Evolutionary conservation across 108 stramenopile genomes (phyloP).

Genomic region (Skeletonema marinoi): DNA sequence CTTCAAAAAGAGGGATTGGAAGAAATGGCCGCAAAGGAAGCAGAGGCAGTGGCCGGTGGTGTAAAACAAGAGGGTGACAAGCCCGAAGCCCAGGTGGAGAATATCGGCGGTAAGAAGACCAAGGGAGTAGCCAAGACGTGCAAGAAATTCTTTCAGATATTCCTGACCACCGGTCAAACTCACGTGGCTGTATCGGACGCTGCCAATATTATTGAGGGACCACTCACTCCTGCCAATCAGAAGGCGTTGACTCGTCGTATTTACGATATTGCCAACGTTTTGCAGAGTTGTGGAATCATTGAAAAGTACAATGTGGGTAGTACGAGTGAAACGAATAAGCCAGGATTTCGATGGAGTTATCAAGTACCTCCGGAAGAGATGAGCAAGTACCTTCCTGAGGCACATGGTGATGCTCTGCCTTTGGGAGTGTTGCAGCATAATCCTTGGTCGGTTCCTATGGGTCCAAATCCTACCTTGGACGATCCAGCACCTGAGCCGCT

Average conservation of each 20-base stretch:
- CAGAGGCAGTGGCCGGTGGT: slow-evolving; percentile 4
- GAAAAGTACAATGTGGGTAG: slow-evolving; percentile 21
- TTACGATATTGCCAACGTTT: slow-evolving; percentile 59
- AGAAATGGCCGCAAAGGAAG: slow-evolving; percentile 1
- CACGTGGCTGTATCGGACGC: slow-evolving; percentile 57
- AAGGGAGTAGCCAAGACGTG: slow-evolving; percentile 67
- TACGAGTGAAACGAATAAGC: neutral
- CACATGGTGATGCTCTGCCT: neutral
- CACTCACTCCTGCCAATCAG: slow-evolving; percentile 2
- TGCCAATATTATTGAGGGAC: slow-evolving; percentile 64
- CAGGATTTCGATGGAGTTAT: neutral
- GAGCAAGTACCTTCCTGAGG: neutral
- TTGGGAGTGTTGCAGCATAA: neutral
- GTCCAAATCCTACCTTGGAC: neutral
- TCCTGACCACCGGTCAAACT: slow-evolving; percentile 60
- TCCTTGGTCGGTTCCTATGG: neutral
- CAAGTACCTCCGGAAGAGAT: neutral
- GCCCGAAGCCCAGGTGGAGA: neutral
- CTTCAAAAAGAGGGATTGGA: neutral
- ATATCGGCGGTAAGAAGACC: slow-evolving; percentile 21
- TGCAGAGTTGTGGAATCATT: slow-evolving; percentile 35
- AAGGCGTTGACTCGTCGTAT: slow-evolving; percentile 53
- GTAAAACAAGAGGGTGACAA: neutral
- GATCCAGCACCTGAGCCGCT: neutral
- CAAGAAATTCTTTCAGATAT: slow-evolving; percentile 75